Evolutionary conservation across 805 yeast species (phyloP).

Genomic region (Candida germanica): DNA sequence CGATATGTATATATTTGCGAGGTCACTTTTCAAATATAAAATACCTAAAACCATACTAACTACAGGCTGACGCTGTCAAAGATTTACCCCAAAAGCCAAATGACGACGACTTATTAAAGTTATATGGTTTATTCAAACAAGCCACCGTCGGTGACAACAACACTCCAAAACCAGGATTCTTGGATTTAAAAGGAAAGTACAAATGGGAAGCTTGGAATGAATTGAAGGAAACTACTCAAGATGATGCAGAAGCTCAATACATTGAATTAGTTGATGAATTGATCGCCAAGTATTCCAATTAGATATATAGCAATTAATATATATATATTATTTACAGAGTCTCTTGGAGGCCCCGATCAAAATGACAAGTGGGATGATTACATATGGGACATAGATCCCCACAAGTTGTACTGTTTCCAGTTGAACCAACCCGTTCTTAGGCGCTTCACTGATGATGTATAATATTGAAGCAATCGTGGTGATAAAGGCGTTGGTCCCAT

Average conservation of each 20-base stretch:
- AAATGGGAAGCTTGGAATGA: constrained; percentile 98
- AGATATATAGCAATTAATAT: background rate
- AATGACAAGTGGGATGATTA: constrained; percentile 60
- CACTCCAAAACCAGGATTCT: constrained; percentile 84
- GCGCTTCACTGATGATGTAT: constrained; percentile 40
- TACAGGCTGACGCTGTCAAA: constrained; percentile 77
- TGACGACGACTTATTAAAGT: constrained; percentile 80
- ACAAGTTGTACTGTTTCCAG: constrained; percentile 43
- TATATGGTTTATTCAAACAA: constrained; percentile 94
- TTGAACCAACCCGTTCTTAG: constrained; percentile 32
- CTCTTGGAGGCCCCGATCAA: constrained; percentile 32
- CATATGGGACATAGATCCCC: constrained; percentile 66
- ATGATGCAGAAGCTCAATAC: constrained; percentile 84
- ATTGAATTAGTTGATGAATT: constrained; percentile 66
- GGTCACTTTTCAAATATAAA: too few species aligned
- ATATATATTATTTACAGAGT: background rate
- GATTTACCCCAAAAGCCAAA: constrained; percentile 71
- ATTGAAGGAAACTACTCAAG: constrained; percentile 79
- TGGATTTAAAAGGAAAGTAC: constrained; percentile 92
- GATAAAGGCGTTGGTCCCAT: constrained; percentile 79
- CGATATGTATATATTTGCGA: too few species aligned
- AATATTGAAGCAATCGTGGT: constrained; percentile 74
- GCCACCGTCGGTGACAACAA: constrained; percentile 94
- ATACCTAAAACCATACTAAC: too few species aligned
- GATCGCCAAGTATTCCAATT: constrained; percentile 38